phyloP scores from a whole-genome alignment of 768 basidiomycete genomes.

The Amanita rubescens region DNA sequence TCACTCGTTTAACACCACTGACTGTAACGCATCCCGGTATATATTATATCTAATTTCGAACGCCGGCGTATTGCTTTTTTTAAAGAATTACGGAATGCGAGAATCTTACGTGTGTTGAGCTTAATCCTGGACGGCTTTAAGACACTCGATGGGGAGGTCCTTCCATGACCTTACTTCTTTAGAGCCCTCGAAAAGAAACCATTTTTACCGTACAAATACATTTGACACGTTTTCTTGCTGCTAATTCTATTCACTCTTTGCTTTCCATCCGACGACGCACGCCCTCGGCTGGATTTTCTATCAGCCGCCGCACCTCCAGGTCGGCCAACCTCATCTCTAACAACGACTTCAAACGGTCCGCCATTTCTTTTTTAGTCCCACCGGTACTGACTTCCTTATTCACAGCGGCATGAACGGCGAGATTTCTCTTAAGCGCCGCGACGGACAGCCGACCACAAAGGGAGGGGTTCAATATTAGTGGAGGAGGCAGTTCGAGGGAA shows the following conservation, averaged over 20 bases:
- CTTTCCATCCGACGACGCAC: background rate
- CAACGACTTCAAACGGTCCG: conserved; percentile 35
- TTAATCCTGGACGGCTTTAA: no score
- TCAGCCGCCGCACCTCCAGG: conserved; percentile 17
- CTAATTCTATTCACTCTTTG: background rate
- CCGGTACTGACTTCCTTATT: conserved; percentile 37
- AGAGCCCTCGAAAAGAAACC: no score
- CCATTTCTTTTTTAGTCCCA: conserved; percentile 45
- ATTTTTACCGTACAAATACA: conserved; percentile 17
- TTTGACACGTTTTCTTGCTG: background rate
- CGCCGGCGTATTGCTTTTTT: no score
- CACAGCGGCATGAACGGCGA: conserved; percentile 43
- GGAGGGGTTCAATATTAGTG: conserved; percentile 39
- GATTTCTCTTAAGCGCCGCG: conserved; percentile 46
- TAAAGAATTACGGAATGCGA: no score
- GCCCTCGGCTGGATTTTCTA: background rate
- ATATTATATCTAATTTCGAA: no score
- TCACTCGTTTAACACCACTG: no score
- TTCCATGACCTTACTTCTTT: no score
- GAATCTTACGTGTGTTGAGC: no score
- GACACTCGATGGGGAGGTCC: no score
- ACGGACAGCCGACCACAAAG: conserved; percentile 35
- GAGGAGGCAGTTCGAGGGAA: conserved; percentile 36
- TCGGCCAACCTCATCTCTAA: conserved; percentile 43
- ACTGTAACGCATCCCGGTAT: no score